Evolutionary conservation across 306 rosid genomes (phyloP).

Genomic region (Rosa chinensis): DNA sequence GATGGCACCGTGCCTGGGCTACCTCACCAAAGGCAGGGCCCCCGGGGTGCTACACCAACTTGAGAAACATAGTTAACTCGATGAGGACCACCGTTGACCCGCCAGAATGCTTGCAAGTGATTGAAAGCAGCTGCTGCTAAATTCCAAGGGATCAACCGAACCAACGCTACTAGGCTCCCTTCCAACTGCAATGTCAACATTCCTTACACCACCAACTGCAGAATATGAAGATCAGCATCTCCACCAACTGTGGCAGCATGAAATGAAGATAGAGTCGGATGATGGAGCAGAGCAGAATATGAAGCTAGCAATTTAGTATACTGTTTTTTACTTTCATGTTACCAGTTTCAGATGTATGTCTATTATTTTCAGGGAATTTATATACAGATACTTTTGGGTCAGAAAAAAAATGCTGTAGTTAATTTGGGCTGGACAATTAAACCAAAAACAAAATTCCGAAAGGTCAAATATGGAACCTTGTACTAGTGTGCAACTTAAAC

Average conservation of each 20-base stretch:
- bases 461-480: no score
- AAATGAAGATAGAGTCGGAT: conserved; percentile 4
- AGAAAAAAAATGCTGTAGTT: no score
- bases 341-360: not conserved
- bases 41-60: not conserved
- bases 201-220: conserved; percentile 39
- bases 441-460: no score
- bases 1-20: conserved; percentile 17
- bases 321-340: not conserved
- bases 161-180: conserved; percentile 32
- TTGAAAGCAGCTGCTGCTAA: conserved; percentile 28
- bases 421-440: no score
- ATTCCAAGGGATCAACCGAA: not conserved
- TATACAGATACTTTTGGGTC: not conserved
- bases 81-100: conserved; percentile 26
- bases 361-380: not conserved
- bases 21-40: conserved; percentile 11
- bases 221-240: conserved; percentile 45
- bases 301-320: not conserved
- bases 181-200: conserved; percentile 39
- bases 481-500: not conserved
- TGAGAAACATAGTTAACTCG: conserved; percentile 10
- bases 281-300: not conserved
- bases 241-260: conserved; percentile 43
- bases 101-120: conserved; percentile 43